Conservation (phyloP, 352 stramenopile species). For the Globisporangium recalcitrans region DNA sequence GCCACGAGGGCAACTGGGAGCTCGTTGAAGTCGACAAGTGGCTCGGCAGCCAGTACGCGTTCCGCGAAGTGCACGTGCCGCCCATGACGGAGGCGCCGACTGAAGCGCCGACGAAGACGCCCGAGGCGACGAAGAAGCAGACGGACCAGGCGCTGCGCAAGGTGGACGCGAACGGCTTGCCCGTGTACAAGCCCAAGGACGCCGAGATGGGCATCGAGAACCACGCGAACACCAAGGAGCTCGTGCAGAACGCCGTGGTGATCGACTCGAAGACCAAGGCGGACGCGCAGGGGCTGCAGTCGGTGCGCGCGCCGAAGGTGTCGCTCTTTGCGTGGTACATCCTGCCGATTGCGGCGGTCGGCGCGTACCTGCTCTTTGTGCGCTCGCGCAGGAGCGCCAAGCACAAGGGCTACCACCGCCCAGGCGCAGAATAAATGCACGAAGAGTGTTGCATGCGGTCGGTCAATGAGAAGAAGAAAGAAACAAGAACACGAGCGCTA, state of each 20-base stretch:
- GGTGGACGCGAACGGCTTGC: constrained; percentile 1
- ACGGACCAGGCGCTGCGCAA: constrained; percentile 15
- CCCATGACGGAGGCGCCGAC: constrained; percentile 19
- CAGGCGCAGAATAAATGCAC: constrained; percentile 4
- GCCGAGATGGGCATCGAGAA: constrained; percentile 62
- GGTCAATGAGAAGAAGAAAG: not conserved
- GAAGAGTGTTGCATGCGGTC: not conserved
- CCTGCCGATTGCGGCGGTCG: constrained; percentile 56
- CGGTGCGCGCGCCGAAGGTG: constrained; percentile 44
- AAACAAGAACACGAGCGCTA: not conserved
- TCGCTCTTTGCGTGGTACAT: constrained; percentile 81
- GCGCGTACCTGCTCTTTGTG: constrained; percentile 62
- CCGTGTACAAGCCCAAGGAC: constrained; percentile 56
- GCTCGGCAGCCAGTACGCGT: constrained; percentile 58
- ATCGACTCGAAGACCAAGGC: constrained; percentile 30
- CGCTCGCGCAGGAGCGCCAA: constrained; percentile 27
- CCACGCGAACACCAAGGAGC: constrained; percentile 46
- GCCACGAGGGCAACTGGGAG: constrained; percentile 51
- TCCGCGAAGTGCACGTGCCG: constrained; percentile 49
- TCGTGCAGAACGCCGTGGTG: constrained; percentile 23
- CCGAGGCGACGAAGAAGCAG: not conserved
- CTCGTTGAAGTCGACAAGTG: constrained; percentile 73
- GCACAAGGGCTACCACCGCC: constrained; percentile 14
- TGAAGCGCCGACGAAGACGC: constrained; percentile 7
- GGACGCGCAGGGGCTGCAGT: constrained; percentile 35